Conservation (phyloP, 106 monocot species). For the Hemerocallis citrina region DNA sequence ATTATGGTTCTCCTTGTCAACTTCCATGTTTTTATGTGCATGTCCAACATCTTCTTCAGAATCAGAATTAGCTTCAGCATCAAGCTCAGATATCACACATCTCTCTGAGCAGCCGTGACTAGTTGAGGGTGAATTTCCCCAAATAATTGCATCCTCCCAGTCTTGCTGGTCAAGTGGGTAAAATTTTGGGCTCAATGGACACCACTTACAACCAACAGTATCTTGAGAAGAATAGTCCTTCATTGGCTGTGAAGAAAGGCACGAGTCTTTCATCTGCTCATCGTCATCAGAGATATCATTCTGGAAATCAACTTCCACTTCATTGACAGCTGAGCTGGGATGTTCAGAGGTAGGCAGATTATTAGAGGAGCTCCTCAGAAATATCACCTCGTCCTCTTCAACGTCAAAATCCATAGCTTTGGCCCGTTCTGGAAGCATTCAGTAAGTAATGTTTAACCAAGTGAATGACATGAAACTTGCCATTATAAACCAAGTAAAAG, state of each 20-base stretch:
- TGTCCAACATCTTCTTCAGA: conserved; percentile 15
- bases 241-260: conserved; percentile 66
- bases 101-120: conserved; percentile 29
- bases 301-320: conserved; percentile 29
- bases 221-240: conserved; percentile 33
- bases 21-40: background rate
- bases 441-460: conserved; percentile 11
- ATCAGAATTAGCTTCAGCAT: conserved; percentile 25
- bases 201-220: conserved; percentile 18
- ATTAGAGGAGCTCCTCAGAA: conserved; percentile 43
- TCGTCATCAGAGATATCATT: conserved; percentile 15
- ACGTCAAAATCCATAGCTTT: conserved; percentile 42
- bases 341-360: conserved; percentile 19
- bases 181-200: conserved; percentile 48
- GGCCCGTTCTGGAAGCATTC: conserved; percentile 28
- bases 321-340: conserved; percentile 14
- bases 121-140: conserved; percentile 79
- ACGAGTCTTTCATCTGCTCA: conserved; percentile 37
- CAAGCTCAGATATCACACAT: conserved; percentile 47
- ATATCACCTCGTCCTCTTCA: conserved; percentile 83
- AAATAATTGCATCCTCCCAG: conserved; percentile 89
- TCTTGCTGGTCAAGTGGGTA: conserved; percentile 91
- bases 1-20: conserved; percentile 14
- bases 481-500: background rate
- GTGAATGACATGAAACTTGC: conserved; percentile 4